Conservation (phyloP, 225 moss, liverwort and hornwort genomes). For the Bryoerythrophyllum caledonicum region DNA sequence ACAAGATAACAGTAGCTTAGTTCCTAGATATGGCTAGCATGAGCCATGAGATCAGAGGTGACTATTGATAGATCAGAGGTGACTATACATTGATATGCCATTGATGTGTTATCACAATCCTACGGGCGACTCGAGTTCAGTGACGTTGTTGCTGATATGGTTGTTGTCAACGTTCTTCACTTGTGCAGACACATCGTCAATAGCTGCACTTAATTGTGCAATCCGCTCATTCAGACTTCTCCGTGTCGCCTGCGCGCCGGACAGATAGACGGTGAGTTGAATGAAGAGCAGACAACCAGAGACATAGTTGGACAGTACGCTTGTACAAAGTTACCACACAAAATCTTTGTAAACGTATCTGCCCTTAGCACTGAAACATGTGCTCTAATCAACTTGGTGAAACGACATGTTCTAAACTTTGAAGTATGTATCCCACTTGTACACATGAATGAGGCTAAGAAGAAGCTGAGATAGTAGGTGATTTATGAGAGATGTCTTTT, state of each 20-base stretch:
- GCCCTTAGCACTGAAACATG: too few relatives aligned
- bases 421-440: too few relatives aligned
- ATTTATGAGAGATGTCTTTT: too few relatives aligned
- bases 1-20: not conserved
- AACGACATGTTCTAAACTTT: too few relatives aligned
- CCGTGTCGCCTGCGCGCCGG: not conserved
- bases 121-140: conserved; percentile 6
- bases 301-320: not conserved
- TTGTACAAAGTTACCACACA: not conserved
- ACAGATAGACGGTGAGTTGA: not conserved
- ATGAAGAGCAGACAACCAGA: not conserved
- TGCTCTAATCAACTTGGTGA: too few relatives aligned
- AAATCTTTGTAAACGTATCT: not conserved
- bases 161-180: conserved; percentile 1
- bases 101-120: not conserved
- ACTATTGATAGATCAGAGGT: not conserved
- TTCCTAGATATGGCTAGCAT: not conserved
- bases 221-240: conserved; percentile 5
- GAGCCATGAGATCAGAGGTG: not conserved
- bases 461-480: too few relatives aligned
- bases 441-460: too few relatives aligned
- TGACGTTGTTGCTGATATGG: not conserved
- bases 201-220: conserved; percentile 11
- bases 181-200: conserved; percentile 7
- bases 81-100: not conserved